Evolutionary conservation across 306 rosid species (phyloP).

Genomic region (Lathyrus tuberosus): DNA sequence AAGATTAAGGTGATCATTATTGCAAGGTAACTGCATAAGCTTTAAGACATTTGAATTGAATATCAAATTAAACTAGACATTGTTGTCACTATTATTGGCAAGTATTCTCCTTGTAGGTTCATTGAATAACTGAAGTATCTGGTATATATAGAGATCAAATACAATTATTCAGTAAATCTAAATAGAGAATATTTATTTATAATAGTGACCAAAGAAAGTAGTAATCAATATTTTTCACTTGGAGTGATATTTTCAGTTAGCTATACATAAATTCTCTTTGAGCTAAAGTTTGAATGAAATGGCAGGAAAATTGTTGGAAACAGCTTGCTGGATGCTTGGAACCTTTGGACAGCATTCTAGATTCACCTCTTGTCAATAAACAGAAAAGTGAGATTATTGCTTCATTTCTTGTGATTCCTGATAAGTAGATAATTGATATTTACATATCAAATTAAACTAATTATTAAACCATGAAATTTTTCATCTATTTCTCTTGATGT

Average conservation of each 20-base stretch:
- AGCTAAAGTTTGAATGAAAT: conserved; percentile 37
- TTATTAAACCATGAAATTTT: conserved; percentile 1
- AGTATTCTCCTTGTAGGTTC: too few species aligned
- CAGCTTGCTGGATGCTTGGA: conserved; percentile 79
- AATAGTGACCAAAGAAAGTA: background rate
- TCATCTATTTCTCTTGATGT: conserved; percentile 1
- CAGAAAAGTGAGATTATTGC: conserved; percentile 46
- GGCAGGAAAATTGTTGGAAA: conserved; percentile 86
- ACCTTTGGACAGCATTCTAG: conserved; percentile 70
- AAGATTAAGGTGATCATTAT: conserved; percentile 25
- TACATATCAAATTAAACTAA: conserved; percentile 1
- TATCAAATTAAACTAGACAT: background rate
- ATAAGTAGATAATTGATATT: conserved; percentile 10
- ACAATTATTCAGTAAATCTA: too few species aligned
- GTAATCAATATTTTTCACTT: background rate
- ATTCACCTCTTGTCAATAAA: conserved; percentile 78
- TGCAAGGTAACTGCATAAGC: conserved; percentile 17
- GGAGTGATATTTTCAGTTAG: background rate
- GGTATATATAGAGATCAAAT: too few species aligned
- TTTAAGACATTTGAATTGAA: background rate
- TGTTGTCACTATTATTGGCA: background rate
- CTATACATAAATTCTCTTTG: conserved; percentile 1
- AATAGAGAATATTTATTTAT: too few species aligned
- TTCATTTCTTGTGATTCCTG: conserved; percentile 20
- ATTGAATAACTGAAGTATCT: too few species aligned